phyloP scores from a whole-genome alignment of 2,329 filamentous ascomycete genomes.

The Sporothrix schenckii region DNA sequence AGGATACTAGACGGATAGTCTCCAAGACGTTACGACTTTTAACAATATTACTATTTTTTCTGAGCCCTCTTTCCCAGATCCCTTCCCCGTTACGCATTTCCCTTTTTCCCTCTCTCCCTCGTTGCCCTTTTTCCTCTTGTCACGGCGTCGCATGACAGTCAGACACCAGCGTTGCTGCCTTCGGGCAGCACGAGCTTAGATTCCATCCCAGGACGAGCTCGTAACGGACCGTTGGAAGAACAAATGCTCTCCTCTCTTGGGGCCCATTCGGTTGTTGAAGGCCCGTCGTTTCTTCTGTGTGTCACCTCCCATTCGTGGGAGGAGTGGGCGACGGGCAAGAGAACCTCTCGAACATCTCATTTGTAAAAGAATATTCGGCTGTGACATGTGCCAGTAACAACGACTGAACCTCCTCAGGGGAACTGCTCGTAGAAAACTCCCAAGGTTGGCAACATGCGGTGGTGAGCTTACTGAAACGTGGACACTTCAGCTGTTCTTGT shows the following conservation, averaged over 20 bases:
- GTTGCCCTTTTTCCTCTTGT: neutral
- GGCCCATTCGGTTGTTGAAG: constrained; percentile 45
- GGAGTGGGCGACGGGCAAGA: constrained; percentile 49
- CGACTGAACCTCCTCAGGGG: too few relatives aligned
- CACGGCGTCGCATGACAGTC: neutral
- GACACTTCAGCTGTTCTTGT: too few relatives aligned
- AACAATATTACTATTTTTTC: constrained; percentile 26
- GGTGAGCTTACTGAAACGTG: too few relatives aligned
- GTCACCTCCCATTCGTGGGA: constrained; percentile 40
- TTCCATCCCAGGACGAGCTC: constrained; percentile 67
- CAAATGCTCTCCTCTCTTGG: constrained; percentile 39
- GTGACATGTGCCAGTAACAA: too few relatives aligned
- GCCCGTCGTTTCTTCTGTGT: constrained; percentile 42
- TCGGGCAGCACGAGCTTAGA: constrained; percentile 71
- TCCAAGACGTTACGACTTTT: constrained; percentile 21
- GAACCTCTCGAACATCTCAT: constrained; percentile 44
- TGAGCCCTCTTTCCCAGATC: neutral
- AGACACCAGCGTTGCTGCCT: constrained; percentile 71
- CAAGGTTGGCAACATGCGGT: too few relatives aligned
- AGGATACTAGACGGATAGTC: constrained; percentile 13
- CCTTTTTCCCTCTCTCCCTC: neutral
- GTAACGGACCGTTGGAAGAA: constrained; percentile 86
- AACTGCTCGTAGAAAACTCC: too few relatives aligned
- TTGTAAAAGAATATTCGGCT: neutral
- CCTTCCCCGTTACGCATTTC: neutral